These are phyloP conservation scores for Funneliformis geosporum DNA, from an alignment of 192 early-diverging fungal species.

Conservation along the genomic window DNA sequence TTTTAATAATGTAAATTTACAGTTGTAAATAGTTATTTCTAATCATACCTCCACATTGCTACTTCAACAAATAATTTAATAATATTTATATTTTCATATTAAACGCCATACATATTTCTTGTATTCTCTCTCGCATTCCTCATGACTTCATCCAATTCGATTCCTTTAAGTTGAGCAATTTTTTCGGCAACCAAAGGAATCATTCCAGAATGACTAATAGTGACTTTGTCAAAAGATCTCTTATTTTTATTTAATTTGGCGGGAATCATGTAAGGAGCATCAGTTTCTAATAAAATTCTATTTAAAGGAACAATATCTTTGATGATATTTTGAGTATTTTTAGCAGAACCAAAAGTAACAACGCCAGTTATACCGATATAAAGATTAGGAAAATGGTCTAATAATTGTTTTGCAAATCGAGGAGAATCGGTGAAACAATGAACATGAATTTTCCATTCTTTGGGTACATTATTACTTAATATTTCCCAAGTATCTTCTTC, in stretches of 20 bases:
- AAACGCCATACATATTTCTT: conserved; percentile 35
- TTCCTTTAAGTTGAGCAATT: conserved; percentile 21
- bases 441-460: conserved; percentile 31
- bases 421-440: conserved; percentile 34
- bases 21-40: not conserved
- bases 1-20: not conserved
- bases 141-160: conserved; percentile 26
- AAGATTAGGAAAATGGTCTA: conserved; percentile 29
- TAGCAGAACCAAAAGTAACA: conserved; percentile 27
- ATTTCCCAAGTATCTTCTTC: conserved; percentile 31
- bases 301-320: conserved; percentile 7
- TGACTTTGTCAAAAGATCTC: conserved; percentile 11
- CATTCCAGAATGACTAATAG: conserved; percentile 34
- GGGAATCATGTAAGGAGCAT: conserved; percentile 32
- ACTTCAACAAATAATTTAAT: not conserved
- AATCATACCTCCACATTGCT: not conserved
- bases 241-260: conserved; percentile 28
- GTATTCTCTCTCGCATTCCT: conserved; percentile 26
- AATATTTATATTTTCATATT: not conserved
- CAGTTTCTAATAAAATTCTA: conserved; percentile 30
- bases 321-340: conserved; percentile 27
- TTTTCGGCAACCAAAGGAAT: conserved; percentile 33
- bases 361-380: conserved; percentile 33
- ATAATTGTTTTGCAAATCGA: conserved; percentile 22
- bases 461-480: conserved; percentile 15